Conservation (phyloP, 1,284 basidiomycete species). For the Leccinum subrobustum region DNA sequence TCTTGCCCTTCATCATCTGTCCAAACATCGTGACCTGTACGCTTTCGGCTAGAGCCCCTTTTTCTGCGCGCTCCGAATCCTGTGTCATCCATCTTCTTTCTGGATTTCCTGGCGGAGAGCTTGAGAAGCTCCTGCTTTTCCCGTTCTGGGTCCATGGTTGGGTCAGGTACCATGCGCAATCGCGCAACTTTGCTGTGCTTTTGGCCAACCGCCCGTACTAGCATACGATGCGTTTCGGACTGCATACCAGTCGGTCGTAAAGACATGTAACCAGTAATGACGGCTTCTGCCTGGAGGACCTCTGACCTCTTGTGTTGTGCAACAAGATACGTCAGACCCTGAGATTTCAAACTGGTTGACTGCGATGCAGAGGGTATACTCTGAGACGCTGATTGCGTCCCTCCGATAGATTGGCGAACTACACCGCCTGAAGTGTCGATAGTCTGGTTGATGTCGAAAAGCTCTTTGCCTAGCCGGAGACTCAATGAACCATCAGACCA, state of each 20-base stretch:
- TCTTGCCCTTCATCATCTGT: constrained; percentile 64
- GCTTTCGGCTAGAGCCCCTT: constrained; percentile 48
- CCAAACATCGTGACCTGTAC: constrained; percentile 47
- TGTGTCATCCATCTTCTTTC: constrained; percentile 48
- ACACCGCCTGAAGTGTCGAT: constrained; percentile 68
- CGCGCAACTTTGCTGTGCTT: constrained; percentile 80
- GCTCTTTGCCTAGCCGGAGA: constrained; percentile 84
- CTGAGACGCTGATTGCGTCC: constrained; percentile 39
- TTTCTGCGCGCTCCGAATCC: constrained; percentile 45
- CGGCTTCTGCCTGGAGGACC: constrained; percentile 81
- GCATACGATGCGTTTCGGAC: constrained; percentile 84
- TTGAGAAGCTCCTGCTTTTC: constrained; percentile 70
- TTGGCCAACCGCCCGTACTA: constrained; percentile 84
- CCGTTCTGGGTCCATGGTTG: constrained; percentile 68
- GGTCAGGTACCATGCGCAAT: constrained; percentile 73
- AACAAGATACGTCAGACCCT: constrained; percentile 84
- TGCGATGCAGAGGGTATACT: constrained; percentile 28
- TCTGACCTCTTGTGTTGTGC: constrained; percentile 87
- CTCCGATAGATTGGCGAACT: constrained; percentile 53
- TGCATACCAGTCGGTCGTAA: constrained; percentile 88
- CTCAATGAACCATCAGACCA: constrained; percentile 93
- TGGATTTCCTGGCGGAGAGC: constrained; percentile 60
- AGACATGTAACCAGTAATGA: constrained; percentile 81
- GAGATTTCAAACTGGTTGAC: constrained; percentile 41
- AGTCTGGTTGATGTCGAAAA: constrained; percentile 83